Percentiles rank a stretch among this genome's conserved stretches.
Conservation (phyloP, 2,329 filamentous ascomycete species). For the Cercospora sp. region DNA sequence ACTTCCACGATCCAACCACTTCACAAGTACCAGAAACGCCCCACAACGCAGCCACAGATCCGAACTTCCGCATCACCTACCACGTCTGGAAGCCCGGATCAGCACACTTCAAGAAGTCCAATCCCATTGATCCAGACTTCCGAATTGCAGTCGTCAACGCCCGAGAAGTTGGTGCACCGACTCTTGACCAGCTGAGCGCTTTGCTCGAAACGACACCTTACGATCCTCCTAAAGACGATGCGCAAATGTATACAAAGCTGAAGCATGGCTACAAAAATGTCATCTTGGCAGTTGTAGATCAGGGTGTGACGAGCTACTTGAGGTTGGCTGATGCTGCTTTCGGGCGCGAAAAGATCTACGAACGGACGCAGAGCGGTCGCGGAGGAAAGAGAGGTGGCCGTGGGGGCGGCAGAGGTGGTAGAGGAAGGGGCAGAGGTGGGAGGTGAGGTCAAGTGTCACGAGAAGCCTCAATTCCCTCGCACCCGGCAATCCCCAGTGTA, state of each 20-base stretch:
- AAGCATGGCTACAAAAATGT: conserved; percentile 84
- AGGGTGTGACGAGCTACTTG: conserved; percentile 86
- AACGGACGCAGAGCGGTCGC: conserved; percentile 48
- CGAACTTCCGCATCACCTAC: conserved; percentile 72
- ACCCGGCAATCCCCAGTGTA: neutral
- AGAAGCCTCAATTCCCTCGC: neutral
- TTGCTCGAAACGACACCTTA: conserved; percentile 74
- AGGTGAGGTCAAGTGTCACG: neutral
- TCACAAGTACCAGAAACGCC: conserved; percentile 32
- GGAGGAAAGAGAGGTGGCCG: conserved; percentile 40
- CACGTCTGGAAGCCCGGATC: conserved; percentile 75
- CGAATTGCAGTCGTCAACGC: conserved; percentile 80
- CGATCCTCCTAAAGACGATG: conserved; percentile 55
- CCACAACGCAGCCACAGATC: conserved; percentile 33
- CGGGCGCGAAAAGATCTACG: conserved; percentile 67
- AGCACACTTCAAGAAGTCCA: conserved; percentile 73
- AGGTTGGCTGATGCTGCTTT: conserved; percentile 79
- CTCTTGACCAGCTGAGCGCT: conserved; percentile 67
- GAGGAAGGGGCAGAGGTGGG: conserved; percentile 40
- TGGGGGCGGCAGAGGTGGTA: conserved; percentile 41
- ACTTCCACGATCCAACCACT: conserved; percentile 63
- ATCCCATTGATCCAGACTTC: conserved; percentile 77
- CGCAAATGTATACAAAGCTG: conserved; percentile 69
- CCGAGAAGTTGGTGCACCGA: conserved; percentile 69
- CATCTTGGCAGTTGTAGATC: conserved; percentile 83